phyloP scores from a whole-genome alignment of 306 rosid species.

The Prinsepia uniflora region DNA sequence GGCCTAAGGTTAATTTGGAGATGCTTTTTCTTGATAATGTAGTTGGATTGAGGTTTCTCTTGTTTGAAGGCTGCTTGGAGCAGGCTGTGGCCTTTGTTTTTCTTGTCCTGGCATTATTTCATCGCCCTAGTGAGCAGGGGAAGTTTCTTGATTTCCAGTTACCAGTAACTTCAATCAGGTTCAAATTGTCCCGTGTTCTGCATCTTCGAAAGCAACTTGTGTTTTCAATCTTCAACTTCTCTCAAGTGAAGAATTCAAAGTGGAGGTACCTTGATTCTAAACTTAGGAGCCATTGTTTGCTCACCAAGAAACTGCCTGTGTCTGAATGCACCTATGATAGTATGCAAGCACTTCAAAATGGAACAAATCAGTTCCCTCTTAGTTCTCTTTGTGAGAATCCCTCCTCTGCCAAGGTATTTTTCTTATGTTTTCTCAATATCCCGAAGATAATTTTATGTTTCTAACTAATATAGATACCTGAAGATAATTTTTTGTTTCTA shows the following conservation, averaged over 20 bases:
- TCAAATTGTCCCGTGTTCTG: slow-evolving; percentile 59
- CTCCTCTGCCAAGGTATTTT: slow-evolving; percentile 55
- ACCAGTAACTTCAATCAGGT: slow-evolving; percentile 80
- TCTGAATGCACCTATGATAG: slow-evolving; percentile 91
- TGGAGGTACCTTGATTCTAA: slow-evolving; percentile 70
- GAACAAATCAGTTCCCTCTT: slow-evolving; percentile 32
- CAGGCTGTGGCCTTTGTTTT: slow-evolving; percentile 62
- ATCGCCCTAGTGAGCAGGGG: slow-evolving; percentile 43
- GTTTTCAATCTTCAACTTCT: slow-evolving; percentile 68
- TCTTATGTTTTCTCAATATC: slow-evolving; percentile 13
- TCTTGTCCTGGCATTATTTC: slow-evolving; percentile 54
- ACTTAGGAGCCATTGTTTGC: slow-evolving; percentile 58
- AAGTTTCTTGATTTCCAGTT: slow-evolving; percentile 47
- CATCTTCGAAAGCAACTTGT: slow-evolving; percentile 61
- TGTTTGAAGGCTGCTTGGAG: slow-evolving; percentile 79
- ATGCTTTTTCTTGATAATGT: slow-evolving; percentile 89
- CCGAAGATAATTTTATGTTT: slow-evolving; percentile 6
- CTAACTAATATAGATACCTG: neutral
- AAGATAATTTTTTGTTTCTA: slow-evolving; percentile 4
- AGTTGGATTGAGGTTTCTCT: slow-evolving; percentile 70
- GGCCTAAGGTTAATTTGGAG: slow-evolving; percentile 81
- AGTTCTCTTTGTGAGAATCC: slow-evolving; percentile 31
- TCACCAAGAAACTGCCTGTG: slow-evolving; percentile 64
- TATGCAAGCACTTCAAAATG: slow-evolving; percentile 69
- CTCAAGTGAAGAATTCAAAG: slow-evolving; percentile 49